Conservation (phyloP, 176 grass and related monocot species). For the Oryza glaberrima region DNA sequence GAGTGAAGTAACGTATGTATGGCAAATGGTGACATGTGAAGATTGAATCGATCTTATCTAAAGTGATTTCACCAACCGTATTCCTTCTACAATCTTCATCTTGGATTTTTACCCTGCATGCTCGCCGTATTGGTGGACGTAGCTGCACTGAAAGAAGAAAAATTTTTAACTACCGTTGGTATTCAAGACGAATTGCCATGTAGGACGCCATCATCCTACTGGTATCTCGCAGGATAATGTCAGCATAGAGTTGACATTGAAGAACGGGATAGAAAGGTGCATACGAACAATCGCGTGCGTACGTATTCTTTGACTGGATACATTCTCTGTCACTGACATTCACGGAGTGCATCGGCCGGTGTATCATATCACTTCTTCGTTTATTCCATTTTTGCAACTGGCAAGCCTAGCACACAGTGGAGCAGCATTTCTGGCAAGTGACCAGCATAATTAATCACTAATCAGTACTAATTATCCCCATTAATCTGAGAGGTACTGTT, state of each 20-base stretch:
- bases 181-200: not conserved
- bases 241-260: not conserved
- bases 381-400: not conserved
- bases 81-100: not conserved
- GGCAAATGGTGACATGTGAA: not conserved
- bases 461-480: not conserved
- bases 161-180: not conserved
- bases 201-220: not conserved
- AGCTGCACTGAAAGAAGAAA: not conserved
- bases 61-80: not conserved
- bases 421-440: not conserved
- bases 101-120: not conserved
- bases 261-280: not conserved
- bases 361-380: not conserved
- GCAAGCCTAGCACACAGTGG: not conserved
- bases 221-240: not conserved
- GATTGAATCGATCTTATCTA: not conserved
- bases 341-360: not conserved
- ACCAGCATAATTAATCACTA: not conserved
- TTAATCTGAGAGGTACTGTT: not conserved
- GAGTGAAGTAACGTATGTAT: not conserved
- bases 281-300: not conserved
- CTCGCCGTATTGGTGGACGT: not conserved
- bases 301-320: not conserved
- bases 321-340: slow-evolving; percentile 29